Percentiles rank a stretch among this genome's conserved stretches.
Conservation (phyloP, 768 basidiomycete species). For the Lactifluus echinatus region DNA sequence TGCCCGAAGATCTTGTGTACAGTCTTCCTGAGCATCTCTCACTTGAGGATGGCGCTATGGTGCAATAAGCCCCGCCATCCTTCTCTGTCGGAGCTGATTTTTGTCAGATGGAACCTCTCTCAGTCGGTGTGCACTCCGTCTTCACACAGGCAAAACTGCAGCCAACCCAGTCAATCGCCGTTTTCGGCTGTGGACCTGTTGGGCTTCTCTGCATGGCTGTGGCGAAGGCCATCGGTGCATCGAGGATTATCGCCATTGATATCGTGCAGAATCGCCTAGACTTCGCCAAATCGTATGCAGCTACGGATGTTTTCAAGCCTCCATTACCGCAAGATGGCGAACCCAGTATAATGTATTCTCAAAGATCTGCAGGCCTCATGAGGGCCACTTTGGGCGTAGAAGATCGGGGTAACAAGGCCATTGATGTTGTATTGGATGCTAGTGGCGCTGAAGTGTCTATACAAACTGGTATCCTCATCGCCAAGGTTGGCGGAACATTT, state of each 20-base stretch:
- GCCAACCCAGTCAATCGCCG: slow-evolving; percentile 64
- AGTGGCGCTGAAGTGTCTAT: slow-evolving; percentile 91
- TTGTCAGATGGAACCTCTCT: slow-evolving; percentile 81
- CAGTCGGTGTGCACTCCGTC: slow-evolving; percentile 87
- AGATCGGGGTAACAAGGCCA: slow-evolving; percentile 57
- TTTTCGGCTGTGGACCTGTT: slow-evolving; percentile 88
- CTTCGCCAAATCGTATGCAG: slow-evolving; percentile 81
- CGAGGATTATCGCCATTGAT: slow-evolving; percentile 78
- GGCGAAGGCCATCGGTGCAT: slow-evolving; percentile 88
- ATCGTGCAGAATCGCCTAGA: slow-evolving; percentile 67
- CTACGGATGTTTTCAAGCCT: slow-evolving; percentile 67
- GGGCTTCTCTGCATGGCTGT: slow-evolving; percentile 91
- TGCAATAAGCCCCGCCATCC: slow-evolving; percentile 25
- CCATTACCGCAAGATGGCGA: slow-evolving; percentile 55
- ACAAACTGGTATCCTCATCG: slow-evolving; percentile 73
- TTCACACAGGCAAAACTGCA: slow-evolving; percentile 64
- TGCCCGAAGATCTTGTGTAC: slow-evolving; percentile 82
- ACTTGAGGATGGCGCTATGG: slow-evolving; percentile 94
- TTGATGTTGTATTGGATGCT: slow-evolving; percentile 87
- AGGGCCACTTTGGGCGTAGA: slow-evolving; percentile 54
- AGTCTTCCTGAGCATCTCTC: slow-evolving; percentile 74
- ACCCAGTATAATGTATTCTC: slow-evolving; percentile 58
- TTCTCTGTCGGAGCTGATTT: not conserved
- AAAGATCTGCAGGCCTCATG: slow-evolving; percentile 61
- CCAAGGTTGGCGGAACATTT: slow-evolving; percentile 65